Evolutionary conservation across 352 stramenopile species (phyloP), one percentile per base, ranked within the genome.

Genomic region (Pythium scleroteichum): DNA sequence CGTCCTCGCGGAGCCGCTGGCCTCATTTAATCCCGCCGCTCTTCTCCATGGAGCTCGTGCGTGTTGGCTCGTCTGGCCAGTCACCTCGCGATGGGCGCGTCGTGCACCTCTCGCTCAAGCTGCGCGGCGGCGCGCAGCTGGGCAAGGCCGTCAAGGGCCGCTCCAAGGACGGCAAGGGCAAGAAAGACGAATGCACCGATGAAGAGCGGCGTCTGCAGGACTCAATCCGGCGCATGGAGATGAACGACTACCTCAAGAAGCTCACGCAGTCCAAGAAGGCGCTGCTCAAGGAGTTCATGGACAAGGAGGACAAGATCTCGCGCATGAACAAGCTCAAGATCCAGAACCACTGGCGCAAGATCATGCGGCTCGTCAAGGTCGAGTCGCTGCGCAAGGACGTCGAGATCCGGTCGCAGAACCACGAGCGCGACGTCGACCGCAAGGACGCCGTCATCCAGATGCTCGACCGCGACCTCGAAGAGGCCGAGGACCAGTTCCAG

Each of bases 391-490:
- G 88, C 53, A 97, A 97, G 56, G 90, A 97, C 41, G 92, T 98
- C 10, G 92, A 98, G 64, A 89, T 98, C 55, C 80, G 82, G 2
- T 87, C 81, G 22, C 92, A 98, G 57, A 97, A 97, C 71, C 94
- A 98, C 73, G 93, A 98, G 73, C 87, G 94, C n/a, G 90, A 98
- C 68, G 89, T 98, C 4, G 94, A 98, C 67, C 75, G 94, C 29
- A 97, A 97, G 59, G 93, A 98, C 68, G 92, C 92, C 14, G 94
- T 98, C 61, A 93, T 98, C 27, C 92, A 98, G 65, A 97, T 98
- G 87, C 89, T 98, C 20, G 92, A 98, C 60, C 86, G 86, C 17
- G 90, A 97, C 59, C 69, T 97, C n/a, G 88, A 97, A 42, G 89
- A 98, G 62, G 90, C 92, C 20, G 92, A 98, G 53, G 93, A 98